Conservation (phyloP, 257 asterid genomes). For the Prunella vulgaris region DNA sequence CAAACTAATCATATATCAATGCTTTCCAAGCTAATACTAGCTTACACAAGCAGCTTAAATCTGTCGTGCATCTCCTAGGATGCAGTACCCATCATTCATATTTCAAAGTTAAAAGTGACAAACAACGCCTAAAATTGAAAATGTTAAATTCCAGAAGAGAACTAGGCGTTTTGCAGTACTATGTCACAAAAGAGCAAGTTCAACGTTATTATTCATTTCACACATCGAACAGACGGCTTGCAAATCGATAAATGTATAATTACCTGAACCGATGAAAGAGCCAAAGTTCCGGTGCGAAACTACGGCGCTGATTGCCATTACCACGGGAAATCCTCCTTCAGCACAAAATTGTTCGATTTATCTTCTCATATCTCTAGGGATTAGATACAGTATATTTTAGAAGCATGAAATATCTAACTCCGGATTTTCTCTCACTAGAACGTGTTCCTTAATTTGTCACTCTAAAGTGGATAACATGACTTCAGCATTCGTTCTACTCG, state of each 20-base stretch:
- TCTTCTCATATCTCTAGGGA: constrained; percentile 2
- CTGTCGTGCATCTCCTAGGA: constrained; percentile 2
- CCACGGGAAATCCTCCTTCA: constrained; percentile 30
- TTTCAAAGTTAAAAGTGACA: not conserved
- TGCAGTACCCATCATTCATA: not conserved
- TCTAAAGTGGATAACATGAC: constrained; percentile 34
- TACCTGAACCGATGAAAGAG: constrained; percentile 69
- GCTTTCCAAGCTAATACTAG: constrained; percentile 19
- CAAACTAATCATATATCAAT: not conserved
- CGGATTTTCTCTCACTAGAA: constrained; percentile 23
- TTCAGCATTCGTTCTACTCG: constrained; percentile 17
- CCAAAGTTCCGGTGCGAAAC: constrained; percentile 75
- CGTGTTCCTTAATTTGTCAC: constrained; percentile 20
- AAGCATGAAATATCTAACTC: not conserved
- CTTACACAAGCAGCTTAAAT: constrained; percentile 6
- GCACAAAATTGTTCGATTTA: not conserved
- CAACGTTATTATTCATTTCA: not conserved
- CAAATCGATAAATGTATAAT: not conserved
- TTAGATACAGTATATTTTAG: not conserved
- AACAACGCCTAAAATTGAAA: not conserved
- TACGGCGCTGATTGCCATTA: constrained; percentile 78
- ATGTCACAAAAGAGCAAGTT: not conserved
- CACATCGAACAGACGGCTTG: not conserved
- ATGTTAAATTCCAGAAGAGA: not conserved
- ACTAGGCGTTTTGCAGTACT: not conserved